Evolutionary conservation across 768 basidiomycete genomes (phyloP), one percentile per base, ranked within the genome.

Genomic region (Mycena venus): DNA sequence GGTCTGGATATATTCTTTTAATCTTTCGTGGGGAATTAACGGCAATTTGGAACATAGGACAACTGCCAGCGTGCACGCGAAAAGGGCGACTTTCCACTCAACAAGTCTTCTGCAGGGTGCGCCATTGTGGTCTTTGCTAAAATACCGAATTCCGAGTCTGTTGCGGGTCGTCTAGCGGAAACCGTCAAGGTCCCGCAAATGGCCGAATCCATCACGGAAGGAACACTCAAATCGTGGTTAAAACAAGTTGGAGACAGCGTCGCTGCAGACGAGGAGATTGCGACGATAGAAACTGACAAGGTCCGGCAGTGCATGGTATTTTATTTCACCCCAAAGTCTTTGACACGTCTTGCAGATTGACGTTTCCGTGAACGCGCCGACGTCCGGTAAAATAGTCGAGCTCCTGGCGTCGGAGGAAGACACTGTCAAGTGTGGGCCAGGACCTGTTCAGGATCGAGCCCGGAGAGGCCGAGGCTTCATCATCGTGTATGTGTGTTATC

Each of bases 211-310:
- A 99, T 99, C 84, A 95, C 96, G 42, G 98, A 99, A 84, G 98
- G 98, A 40, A 99, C 98, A 6, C 88, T 99, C 63, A 98, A 97
- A 86, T 88, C 94, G 31, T 99, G 96, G 96, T 88, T 90, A 78
- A 99, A 99, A 87, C 91, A 97, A 84, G 92, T 95, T 63, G 98
- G 98, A 17, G 98, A 99, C 82, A 89, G 87, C 70, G 97, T 99
- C 68, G 90, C 93, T 81, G 93, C 88, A 32, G 98, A 99, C 82
- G 98, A 99, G 85, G 98, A 99, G 86, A 89, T 99, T 51, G 98
- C 96, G 19, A 98, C 96, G 55, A 99, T 99, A 77, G 98, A 99
- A 87, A 99, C 98, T 10, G 98, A 99, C 89, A 99, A 99, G 94
- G 98, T 96, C 73, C 69, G 86, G 78, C 71, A 51, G 31, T 51